phyloP scores from a whole-genome alignment of 176 grass and related monocot genomes.

The Neostapfia colusana region DNA sequence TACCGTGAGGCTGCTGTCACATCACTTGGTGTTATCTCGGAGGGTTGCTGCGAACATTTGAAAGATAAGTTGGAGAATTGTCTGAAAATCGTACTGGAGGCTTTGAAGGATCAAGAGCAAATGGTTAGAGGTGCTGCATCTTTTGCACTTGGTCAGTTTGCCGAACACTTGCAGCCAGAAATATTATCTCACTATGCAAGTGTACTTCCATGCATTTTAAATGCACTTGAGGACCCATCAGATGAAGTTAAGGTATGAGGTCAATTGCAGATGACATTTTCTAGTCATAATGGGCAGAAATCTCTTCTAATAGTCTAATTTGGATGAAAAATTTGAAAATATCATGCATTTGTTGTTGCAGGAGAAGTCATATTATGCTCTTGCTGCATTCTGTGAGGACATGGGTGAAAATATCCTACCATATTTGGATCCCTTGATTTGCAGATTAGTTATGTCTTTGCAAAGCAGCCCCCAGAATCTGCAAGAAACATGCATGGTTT shows the following conservation, averaged over 20 bases:
- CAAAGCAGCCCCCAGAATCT: slow-evolving; percentile 84
- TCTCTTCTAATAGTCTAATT: slow-evolving; percentile 29
- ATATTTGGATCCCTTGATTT: slow-evolving; percentile 93
- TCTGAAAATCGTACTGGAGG: slow-evolving; percentile 87
- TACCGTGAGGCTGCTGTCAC: slow-evolving; percentile 92
- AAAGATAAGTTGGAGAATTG: slow-evolving; percentile 89
- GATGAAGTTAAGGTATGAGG: slow-evolving; percentile 92
- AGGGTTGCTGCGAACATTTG: slow-evolving; percentile 88
- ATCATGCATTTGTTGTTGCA: slow-evolving; percentile 44
- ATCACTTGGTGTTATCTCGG: slow-evolving; percentile 83
- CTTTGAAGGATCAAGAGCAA: slow-evolving; percentile 96
- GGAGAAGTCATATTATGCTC: slow-evolving; percentile 98
- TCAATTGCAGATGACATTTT: slow-evolving; percentile 4
- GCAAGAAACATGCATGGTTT: slow-evolving; percentile 98
- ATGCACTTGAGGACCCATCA: slow-evolving; percentile 89
- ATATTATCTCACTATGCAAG: slow-evolving; percentile 86
- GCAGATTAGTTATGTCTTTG: slow-evolving; percentile 76
- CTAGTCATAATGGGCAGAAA: slow-evolving; percentile 23
- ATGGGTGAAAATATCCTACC: slow-evolving; percentile 95
- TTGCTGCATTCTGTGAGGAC: slow-evolving; percentile 98
- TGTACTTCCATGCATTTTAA: slow-evolving; percentile 92
- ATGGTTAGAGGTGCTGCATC: slow-evolving; percentile 98
- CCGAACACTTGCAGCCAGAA: slow-evolving; percentile 92
- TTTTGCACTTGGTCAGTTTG: slow-evolving; percentile 98
- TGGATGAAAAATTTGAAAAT: not conserved